Evolutionary conservation across 1,139 yeast species (phyloP), one percentile per base, ranked within the genome.

Genomic region (Kurtzmaniella quercitrusa): DNA sequence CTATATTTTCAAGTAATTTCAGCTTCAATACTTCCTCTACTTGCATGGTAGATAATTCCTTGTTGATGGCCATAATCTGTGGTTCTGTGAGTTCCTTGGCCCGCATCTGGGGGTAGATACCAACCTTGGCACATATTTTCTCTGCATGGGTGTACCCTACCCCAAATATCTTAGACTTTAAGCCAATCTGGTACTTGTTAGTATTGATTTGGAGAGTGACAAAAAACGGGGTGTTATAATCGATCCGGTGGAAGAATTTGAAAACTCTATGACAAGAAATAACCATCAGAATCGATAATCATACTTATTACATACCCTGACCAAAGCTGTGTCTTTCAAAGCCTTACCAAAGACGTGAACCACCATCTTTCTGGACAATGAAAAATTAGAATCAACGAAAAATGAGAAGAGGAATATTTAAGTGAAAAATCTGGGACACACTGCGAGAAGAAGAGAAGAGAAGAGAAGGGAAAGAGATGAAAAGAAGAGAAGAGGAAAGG

Each of bases 31-130:
- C 93, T 44, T 90, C 90, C 59, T 91, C 98, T 40, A 93, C 85
- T 33, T 87, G 80, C 73, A 87, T 73, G 42, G 80, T 85, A 2
- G 95, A 81, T 42, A 93, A 73, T 59, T 93, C 97, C 63, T 90
- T 91, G 41, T 96, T 85, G 39, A 93, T 74, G 37, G 87, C 81
- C 77, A 93, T 77, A 41, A 90, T 77, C 57, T 90, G 95, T 39
- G 91, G 88, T 64, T 93, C 98, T 25, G 85, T 73, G 40, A 93
- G 77, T 64, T 93, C 95, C 62, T 88, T 93, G 88, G 93, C 85
- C 66, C 95, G 81, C 95, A 91, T 90, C 61, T 79, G 75, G 36
- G 98, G 98, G 59, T 91, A 93, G 46, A 93, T 77, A 9, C 96
- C 96, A 21, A 93, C 80, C 60, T 82, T 87, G 39, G 98, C 84